phyloP scores from a whole-genome alignment of 352 stramenopile genomes.

The Globisporangium emineosum region DNA sequence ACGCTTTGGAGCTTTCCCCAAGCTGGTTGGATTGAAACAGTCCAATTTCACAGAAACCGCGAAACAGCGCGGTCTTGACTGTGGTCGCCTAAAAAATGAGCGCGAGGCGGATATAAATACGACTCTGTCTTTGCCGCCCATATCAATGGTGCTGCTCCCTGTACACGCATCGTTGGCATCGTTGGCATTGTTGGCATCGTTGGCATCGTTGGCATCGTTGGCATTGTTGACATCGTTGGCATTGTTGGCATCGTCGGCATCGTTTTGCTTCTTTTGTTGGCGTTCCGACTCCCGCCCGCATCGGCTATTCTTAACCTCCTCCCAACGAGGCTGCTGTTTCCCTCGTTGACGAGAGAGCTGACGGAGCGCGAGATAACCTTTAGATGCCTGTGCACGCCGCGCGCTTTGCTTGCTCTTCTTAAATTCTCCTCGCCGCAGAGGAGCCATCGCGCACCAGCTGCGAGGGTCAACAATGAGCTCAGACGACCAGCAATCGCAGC shows the following conservation, averaged over 20 bases:
- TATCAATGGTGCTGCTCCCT: background rate
- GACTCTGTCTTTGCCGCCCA: background rate
- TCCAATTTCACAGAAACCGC: background rate
- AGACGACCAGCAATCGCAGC: background rate
- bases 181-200: too few relatives aligned
- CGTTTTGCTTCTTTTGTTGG: conserved; percentile 1
- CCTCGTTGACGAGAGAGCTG: background rate
- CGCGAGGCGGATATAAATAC: background rate
- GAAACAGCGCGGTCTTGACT: background rate
- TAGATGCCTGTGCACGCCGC: background rate
- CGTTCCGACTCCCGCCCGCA: background rate
- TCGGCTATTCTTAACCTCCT: background rate
- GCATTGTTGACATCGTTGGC: too few relatives aligned
- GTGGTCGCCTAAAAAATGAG: background rate
- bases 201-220: too few relatives aligned
- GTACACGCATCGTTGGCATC: too few relatives aligned
- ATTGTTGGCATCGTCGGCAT: too few relatives aligned
- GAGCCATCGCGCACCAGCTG: background rate
- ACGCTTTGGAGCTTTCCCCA: background rate
- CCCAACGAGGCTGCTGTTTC: background rate
- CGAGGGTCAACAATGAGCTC: background rate
- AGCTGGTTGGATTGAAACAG: background rate
- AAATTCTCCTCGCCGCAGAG: background rate
- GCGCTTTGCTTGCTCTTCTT: background rate
- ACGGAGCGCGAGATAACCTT: background rate